Evolutionary conservation across 345 rosid species (phyloP), one percentile per base, ranked within the genome.

Genomic region (Corchorus capsularis): DNA sequence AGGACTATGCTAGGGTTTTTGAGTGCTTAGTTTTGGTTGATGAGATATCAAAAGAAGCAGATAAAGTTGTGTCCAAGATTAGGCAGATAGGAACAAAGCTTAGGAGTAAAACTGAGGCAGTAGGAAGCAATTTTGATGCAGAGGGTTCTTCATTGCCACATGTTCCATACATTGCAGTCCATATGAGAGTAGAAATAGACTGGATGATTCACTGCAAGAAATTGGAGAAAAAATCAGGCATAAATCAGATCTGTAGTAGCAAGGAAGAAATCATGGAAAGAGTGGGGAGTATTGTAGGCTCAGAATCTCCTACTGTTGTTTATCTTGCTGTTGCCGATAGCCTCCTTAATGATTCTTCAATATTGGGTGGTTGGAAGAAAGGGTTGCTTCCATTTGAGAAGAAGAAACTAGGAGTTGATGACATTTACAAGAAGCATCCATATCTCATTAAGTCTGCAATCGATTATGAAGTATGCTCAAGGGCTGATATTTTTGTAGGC

Each of bases 171-270:
- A 79, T 93, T 11, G 98, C 99, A 0, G 97, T 96, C 77, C 98
- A 96, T 79, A 91, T 96, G 99, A 92, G 99, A 80, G 86, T 96
- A 71, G 98, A 96, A 87, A 91, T 89, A 73, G 99, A 96, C 70
- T 96, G 99, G 99, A 90, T 92, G 97, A 93, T 96, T 66, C 99
- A 96, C 68, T 96, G 99, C 74, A 96, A 91, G 87, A 96, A 96
- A 59, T 77, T 96, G 63, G 97, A 96, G 80, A 91, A 88, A 37
- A 83, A 94, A 66, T 74, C 65, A 73, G 87, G 88, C 61, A 79
- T 91, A 15, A 85, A 75, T 75, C 86, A 89, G 77, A 96, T 96
- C 61, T 96, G 99, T 77, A 92, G 99, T 64, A 92, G 98, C 86
- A 96, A 90, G 81, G 82, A 81, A 73, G 93, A 96, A 87, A 92